These are phyloP conservation scores for Starmerella stigmatis DNA, from an alignment of 805 yeast genomes.

Conservation along the genomic window DNA sequence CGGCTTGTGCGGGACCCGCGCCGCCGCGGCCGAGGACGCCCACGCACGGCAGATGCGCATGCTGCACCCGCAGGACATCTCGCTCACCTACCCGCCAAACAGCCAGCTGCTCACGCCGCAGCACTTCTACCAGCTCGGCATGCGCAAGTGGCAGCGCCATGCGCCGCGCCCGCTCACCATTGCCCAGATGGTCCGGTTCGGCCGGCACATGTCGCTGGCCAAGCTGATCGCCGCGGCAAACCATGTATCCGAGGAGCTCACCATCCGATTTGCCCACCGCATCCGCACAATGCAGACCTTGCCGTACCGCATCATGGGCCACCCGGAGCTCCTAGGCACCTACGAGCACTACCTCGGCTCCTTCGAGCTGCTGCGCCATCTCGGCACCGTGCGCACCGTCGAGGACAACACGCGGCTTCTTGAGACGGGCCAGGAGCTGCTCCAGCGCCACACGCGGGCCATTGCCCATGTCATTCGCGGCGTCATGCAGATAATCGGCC, in stretches of 20 bases:
- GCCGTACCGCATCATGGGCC: slow-evolving; percentile 76
- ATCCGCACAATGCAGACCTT: slow-evolving; percentile 67
- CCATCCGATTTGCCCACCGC: slow-evolving; percentile 72
- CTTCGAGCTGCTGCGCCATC: slow-evolving; percentile 72
- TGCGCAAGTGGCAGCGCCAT: slow-evolving; percentile 51
- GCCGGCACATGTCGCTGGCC: slow-evolving; percentile 61
- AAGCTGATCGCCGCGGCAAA: slow-evolving; percentile 76
- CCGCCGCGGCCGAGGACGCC: background rate
- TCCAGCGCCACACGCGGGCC: slow-evolving; percentile 66
- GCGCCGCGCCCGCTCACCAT: slow-evolving; percentile 82
- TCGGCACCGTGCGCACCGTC: slow-evolving; percentile 54
- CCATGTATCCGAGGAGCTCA: slow-evolving; percentile 76
- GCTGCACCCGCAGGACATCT: slow-evolving; percentile 12
- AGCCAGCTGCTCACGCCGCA: slow-evolving; percentile 39
- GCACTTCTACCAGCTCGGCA: slow-evolving; percentile 74
- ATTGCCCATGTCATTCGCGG: slow-evolving; percentile 91
- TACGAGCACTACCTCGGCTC: slow-evolving; percentile 83
- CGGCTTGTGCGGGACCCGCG: background rate
- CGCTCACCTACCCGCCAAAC: slow-evolving; percentile 16
- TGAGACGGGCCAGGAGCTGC: slow-evolving; percentile 46
- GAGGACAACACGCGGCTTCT: slow-evolving; percentile 72
- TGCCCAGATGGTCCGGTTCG: slow-evolving; percentile 84
- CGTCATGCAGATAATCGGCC: slow-evolving; percentile 49
- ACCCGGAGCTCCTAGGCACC: slow-evolving; percentile 74
- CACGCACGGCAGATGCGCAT: slow-evolving; percentile 8